A percentile compares a stretch with the other conserved stretches of the same genome.
Evolutionary conservation across 2,329 filamentous ascomycete genomes (phyloP).

Genomic region (Phaeoacremonium minimum): DNA sequence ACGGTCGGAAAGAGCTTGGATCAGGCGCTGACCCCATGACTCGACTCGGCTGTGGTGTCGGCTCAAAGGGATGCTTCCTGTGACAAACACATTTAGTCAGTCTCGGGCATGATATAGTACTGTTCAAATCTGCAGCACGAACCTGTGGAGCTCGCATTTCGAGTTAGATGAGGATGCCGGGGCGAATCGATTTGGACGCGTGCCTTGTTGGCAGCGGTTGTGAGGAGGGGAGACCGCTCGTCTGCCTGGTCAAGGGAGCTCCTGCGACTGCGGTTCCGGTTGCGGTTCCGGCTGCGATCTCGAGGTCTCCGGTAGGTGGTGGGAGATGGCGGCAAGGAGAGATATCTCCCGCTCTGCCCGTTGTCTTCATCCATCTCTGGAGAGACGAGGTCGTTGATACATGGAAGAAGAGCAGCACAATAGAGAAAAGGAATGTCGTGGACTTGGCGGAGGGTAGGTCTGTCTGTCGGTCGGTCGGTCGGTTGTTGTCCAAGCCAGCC

Average conservation of each 20-base stretch:
- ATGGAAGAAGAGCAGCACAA: too few relatives aligned
- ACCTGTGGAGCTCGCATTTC: slow-evolving; percentile 23
- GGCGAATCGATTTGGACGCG: slow-evolving; percentile 17
- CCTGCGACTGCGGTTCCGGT: too few relatives aligned
- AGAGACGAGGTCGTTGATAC: too few relatives aligned
- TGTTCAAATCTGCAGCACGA: too few relatives aligned
- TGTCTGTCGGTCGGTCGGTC: too few relatives aligned
- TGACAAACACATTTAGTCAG: too few relatives aligned
- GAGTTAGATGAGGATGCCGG: slow-evolving; percentile 17
- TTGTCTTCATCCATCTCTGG: slow-evolving; percentile 1
- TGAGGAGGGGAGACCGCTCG: slow-evolving; percentile 22
- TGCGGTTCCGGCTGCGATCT: slow-evolving; percentile 14
- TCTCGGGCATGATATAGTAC: too few relatives aligned
- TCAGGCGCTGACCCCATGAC: slow-evolving; percentile 58
- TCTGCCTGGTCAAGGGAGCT: slow-evolving; percentile 17
- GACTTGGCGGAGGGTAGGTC: too few relatives aligned
- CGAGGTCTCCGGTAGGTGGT: slow-evolving; percentile 17
- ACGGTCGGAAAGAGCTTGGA: slow-evolving; percentile 55
- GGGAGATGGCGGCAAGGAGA: slow-evolving; percentile 23
- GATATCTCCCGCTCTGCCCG: slow-evolving; percentile 6
- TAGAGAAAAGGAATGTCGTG: too few relatives aligned
- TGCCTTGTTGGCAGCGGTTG: slow-evolving; percentile 13
- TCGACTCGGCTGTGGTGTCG: slow-evolving; percentile 53
- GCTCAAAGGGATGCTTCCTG: slow-evolving; percentile 31
- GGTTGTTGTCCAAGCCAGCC: too few relatives aligned